These are phyloP conservation scores for Phlyctochytrium planicorne DNA, from an alignment of 192 early-diverging fungal species.

Conservation along the genomic window DNA sequence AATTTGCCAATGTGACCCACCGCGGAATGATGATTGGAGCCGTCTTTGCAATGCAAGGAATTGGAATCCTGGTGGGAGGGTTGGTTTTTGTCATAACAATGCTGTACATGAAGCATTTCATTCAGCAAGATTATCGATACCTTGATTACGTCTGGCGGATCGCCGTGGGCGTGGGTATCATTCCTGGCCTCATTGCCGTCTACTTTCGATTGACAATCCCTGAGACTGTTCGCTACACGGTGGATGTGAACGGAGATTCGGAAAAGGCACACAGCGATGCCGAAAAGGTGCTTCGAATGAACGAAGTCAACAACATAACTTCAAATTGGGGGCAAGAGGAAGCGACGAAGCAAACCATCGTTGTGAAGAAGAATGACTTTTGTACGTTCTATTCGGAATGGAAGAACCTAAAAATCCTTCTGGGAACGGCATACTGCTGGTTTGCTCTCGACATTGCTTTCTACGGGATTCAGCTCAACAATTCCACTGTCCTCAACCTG, in stretches of 20 bases:
- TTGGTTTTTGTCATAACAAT: conserved; percentile 72
- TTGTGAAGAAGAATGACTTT: conserved; percentile 29
- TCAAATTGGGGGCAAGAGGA: conserved; percentile 20
- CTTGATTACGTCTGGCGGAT: conserved; percentile 94
- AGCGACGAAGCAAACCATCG: conserved; percentile 9
- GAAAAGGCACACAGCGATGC: conserved; percentile 47
- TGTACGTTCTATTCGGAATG: conserved; percentile 71
- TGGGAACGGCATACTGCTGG: conserved; percentile 45
- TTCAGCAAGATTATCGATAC: conserved; percentile 55
- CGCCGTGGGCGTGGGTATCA: conserved; percentile 77
- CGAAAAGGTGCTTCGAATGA: conserved; percentile 30
- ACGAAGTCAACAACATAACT: conserved; percentile 15
- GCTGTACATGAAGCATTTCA: conserved; percentile 67
- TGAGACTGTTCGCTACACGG: conserved; percentile 86
- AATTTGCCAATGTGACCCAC: conserved; percentile 77
- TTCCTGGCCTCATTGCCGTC: conserved; percentile 80
- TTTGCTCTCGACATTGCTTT: conserved; percentile 53
- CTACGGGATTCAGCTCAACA: conserved; percentile 44
- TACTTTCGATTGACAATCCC: conserved; percentile 90
- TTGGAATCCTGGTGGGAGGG: conserved; percentile 81
- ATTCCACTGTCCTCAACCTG: conserved; percentile 19
- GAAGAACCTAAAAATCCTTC: conserved; percentile 77
- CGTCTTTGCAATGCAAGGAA: conserved; percentile 93
- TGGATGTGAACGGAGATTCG: conserved; percentile 70
- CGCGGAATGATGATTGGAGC: conserved; percentile 85